phyloP scores from a whole-genome alignment of 2,329 filamentous ascomycete genomes.

The Bisporella sp. region DNA sequence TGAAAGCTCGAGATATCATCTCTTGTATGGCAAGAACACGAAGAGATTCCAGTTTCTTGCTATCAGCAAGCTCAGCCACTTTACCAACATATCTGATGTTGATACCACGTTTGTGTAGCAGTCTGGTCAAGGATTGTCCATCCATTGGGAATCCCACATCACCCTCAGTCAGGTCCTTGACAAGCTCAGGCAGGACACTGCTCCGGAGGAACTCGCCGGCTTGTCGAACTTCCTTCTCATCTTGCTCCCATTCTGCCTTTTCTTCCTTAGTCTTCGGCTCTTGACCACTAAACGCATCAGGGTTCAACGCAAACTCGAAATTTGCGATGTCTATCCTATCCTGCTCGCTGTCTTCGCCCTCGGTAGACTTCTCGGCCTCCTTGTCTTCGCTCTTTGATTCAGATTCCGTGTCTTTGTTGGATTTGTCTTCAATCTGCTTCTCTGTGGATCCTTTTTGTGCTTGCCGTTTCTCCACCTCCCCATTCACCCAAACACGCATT shows the following conservation, averaged over 20 bases:
- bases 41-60: constrained; percentile 69
- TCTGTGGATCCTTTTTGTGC: constrained; percentile 27
- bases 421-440: constrained; percentile 25
- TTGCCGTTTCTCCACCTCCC: constrained; percentile 59
- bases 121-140: constrained; percentile 78
- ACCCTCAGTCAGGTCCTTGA: constrained; percentile 82
- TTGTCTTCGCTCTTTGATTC: constrained; percentile 23
- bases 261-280: constrained; percentile 84
- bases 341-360: constrained; percentile 26
- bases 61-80: constrained; percentile 64
- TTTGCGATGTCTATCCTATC: constrained; percentile 78
- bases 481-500: constrained; percentile 82
- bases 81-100: constrained; percentile 94
- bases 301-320: constrained; percentile 86
- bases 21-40: constrained; percentile 76
- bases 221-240: constrained; percentile 82
- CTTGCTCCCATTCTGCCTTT: constrained; percentile 72
- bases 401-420: constrained; percentile 19
- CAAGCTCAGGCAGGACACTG: constrained; percentile 74
- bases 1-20: constrained; percentile 93
- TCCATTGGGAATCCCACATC: constrained; percentile 99
- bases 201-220: constrained; percentile 73
- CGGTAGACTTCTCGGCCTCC: constrained; percentile 30
- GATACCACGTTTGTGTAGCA: constrained; percentile 94
- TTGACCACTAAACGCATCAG: constrained; percentile 92